These are phyloP conservation scores for Eucalyptus pumila DNA, from an alignment of 345 rosid genomes.

Conservation along the genomic window DNA sequence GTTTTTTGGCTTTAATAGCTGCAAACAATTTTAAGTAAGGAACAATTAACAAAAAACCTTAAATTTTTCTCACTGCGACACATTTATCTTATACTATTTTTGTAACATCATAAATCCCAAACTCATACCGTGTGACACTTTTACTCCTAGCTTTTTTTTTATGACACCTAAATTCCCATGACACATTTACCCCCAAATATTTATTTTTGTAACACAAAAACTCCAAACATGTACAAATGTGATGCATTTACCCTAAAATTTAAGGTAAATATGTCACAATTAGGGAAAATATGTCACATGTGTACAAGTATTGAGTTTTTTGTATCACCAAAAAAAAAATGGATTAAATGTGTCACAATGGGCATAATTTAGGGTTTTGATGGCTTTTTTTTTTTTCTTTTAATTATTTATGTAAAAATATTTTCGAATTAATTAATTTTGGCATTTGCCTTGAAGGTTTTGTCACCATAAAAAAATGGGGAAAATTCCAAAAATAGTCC, in stretches of 20 bases:
- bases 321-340: background rate
- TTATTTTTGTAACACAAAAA: background rate
- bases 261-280: no score
- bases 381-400: no score
- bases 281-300: background rate
- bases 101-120: no score
- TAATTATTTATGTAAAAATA: no score
- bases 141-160: background rate
- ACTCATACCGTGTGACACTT: background rate
- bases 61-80: background rate
- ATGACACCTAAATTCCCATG: background rate
- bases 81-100: no score
- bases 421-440: no score
- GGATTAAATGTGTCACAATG: no score
- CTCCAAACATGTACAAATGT: background rate
- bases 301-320: background rate
- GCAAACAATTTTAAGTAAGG: background rate
- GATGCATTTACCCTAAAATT: background rate
- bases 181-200: background rate
- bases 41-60: no score
- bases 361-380: no score
- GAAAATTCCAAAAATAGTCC: no score
- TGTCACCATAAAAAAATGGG: no score
- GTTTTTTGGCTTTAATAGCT: background rate
- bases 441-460: background rate